A percentile compares a stretch with the other conserved stretches of the same genome.
Evolutionary conservation across 2,329 filamentous ascomycete species (phyloP).

Genomic region (Aspergillus hiratsukae): DNA sequence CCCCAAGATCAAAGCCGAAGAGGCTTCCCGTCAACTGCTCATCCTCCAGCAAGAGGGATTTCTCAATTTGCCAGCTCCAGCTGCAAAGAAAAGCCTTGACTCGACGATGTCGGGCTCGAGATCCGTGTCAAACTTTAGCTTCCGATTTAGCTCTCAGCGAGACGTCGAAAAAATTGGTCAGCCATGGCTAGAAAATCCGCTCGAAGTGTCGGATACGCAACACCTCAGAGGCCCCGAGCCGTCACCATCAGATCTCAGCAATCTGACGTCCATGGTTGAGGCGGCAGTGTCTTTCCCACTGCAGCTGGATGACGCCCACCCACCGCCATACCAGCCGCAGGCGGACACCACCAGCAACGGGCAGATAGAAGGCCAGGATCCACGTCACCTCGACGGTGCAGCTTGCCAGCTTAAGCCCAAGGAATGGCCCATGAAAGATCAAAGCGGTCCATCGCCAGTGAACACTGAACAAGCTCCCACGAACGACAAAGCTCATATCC

Average conservation of each 20-base stretch:
- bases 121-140: constrained; percentile 15
- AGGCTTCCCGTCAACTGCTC: constrained; percentile 24
- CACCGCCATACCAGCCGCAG: constrained; percentile 17
- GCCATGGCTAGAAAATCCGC: constrained; percentile 32
- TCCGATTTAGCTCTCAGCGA: constrained; percentile 26
- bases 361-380: background rate
- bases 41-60: constrained; percentile 30
- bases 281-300: constrained; percentile 26
- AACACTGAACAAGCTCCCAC: background rate
- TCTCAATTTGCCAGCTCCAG: constrained; percentile 14
- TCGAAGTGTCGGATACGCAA: constrained; percentile 12
- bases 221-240: constrained; percentile 17
- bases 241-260: constrained; percentile 27
- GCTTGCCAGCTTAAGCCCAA: background rate
- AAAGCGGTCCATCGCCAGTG: background rate
- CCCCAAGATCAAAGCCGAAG: constrained; percentile 21
- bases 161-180: constrained; percentile 37
- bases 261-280: constrained; percentile 32
- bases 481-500: background rate
- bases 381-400: background rate
- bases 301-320: constrained; percentile 17
- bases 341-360: background rate
- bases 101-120: constrained; percentile 12
- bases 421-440: background rate
- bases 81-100: constrained; percentile 18